These are phyloP conservation scores for Lentinula boryana DNA, from an alignment of 768 basidiomycete species.

Conservation along the genomic window DNA sequence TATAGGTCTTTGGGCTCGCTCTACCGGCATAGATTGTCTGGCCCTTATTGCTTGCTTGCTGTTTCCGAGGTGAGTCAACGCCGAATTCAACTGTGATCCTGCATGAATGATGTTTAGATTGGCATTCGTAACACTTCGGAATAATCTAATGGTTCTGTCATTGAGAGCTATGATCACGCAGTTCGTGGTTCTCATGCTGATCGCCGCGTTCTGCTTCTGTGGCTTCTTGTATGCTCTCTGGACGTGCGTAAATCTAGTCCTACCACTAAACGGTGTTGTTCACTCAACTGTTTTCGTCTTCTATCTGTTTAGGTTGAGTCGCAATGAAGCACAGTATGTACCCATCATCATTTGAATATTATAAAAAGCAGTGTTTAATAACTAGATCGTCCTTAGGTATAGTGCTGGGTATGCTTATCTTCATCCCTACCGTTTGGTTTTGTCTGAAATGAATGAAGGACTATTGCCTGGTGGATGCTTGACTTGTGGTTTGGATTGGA, in stretches of 20 bases:
- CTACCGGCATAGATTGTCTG: constrained; percentile 74
- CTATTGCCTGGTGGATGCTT: constrained; percentile 93
- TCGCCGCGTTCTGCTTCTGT: constrained; percentile 86
- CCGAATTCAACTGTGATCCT: not conserved
- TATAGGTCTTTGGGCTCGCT: constrained; percentile 59
- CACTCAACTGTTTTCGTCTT: not conserved
- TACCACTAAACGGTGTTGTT: not conserved
- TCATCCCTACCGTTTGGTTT: constrained; percentile 4
- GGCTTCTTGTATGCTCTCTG: constrained; percentile 92
- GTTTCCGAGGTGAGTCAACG: constrained; percentile 64
- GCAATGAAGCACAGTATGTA: constrained; percentile 51
- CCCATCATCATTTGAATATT: not conserved
- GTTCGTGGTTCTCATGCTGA: constrained; percentile 76
- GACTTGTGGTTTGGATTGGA: constrained; percentile 95
- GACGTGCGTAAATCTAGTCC: constrained; percentile 56
- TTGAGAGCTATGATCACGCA: constrained; percentile 91
- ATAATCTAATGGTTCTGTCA: constrained; percentile 75
- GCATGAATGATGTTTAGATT: constrained; percentile 40
- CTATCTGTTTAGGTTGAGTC: constrained; percentile 46
- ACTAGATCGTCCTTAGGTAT: not conserved
- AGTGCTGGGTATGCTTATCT: constrained; percentile 25
- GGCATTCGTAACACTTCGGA: constrained; percentile 85
- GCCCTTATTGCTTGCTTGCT: constrained; percentile 87
- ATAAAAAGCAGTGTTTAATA: not conserved
- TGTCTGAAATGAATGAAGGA: constrained; percentile 22